Evolutionary conservation across 371 early-diverging fungal species (phyloP).

Genomic region (Mucor saturninus): DNA sequence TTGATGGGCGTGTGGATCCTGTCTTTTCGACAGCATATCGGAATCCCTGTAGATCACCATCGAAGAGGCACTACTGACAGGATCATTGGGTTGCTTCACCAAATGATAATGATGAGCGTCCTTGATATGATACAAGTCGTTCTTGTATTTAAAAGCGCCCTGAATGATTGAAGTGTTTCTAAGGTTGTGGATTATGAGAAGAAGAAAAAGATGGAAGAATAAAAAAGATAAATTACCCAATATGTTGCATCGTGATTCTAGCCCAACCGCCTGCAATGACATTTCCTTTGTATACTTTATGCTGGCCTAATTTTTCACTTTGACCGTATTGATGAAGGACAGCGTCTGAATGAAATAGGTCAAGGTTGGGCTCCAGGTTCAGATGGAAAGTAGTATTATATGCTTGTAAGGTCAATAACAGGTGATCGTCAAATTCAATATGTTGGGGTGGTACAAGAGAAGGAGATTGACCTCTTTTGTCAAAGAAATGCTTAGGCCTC

Average conservation of each 20-base stretch:
- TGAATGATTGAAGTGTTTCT: constrained; percentile 50
- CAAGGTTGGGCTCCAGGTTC: constrained; percentile 73
- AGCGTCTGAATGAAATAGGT: constrained; percentile 76
- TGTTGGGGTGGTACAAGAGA: not conserved
- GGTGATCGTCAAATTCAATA: constrained; percentile 13
- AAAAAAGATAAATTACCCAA: not conserved
- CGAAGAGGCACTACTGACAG: constrained; percentile 21
- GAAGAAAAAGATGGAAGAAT: not conserved
- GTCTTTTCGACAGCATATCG: constrained; percentile 36
- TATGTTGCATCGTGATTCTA: constrained; percentile 53
- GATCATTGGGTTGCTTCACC: constrained; percentile 63
- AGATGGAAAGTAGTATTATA: constrained; percentile 57
- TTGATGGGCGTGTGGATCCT: not conserved
- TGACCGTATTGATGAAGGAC: constrained; percentile 1
- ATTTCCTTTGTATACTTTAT: constrained; percentile 20
- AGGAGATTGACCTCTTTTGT: constrained; percentile 20
- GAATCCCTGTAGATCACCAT: constrained; percentile 77
- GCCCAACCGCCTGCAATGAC: constrained; percentile 62
- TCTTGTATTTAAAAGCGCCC: constrained; percentile 63
- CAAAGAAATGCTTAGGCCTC: constrained; percentile 10
- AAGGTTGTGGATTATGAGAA: not conserved
- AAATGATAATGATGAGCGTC: constrained; percentile 58
- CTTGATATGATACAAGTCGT: constrained; percentile 69
- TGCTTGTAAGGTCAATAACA: constrained; percentile 16
- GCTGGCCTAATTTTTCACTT: not conserved